Evolutionary conservation across 2,329 filamentous ascomycete species (phyloP).

Genomic region (Cladosporium colombiae): DNA sequence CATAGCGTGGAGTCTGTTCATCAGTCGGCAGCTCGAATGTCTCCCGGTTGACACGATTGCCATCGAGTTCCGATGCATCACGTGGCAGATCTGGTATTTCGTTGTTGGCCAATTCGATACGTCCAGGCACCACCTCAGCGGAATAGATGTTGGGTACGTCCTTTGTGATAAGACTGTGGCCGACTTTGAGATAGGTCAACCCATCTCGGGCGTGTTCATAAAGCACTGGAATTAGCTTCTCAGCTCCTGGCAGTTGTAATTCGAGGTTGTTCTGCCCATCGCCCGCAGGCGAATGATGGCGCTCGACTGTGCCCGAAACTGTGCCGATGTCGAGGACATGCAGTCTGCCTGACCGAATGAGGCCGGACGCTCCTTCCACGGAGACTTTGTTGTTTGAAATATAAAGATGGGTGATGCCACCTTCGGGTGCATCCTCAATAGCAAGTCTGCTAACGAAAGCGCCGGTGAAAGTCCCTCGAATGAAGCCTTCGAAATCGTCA

Average conservation of each 20-base stretch:
- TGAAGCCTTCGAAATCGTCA: conserved; percentile 54
- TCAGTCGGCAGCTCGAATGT: conserved; percentile 31
- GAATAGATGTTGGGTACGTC: conserved; percentile 28
- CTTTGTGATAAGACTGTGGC: conserved; percentile 55
- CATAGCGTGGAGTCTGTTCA: conserved; percentile 35
- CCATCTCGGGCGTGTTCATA: conserved; percentile 42
- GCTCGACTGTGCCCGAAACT: conserved; percentile 39
- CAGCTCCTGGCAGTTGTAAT: conserved; percentile 49
- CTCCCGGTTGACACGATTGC: conserved; percentile 26
- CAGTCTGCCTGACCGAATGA: conserved; percentile 54
- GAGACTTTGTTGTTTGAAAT: conserved; percentile 58
- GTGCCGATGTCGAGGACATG: conserved; percentile 59
- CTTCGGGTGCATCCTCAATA: conserved; percentile 56
- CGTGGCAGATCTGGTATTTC: conserved; percentile 26
- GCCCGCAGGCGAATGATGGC: conserved; percentile 31
- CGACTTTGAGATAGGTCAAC: conserved; percentile 56
- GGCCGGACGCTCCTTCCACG: conserved; percentile 55
- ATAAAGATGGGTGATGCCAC: conserved; percentile 62
- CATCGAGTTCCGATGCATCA: conserved; percentile 34
- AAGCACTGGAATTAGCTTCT: conserved; percentile 57
- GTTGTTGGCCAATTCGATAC: conserved; percentile 34
- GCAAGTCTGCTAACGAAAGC: conserved; percentile 55
- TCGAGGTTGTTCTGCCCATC: conserved; percentile 24
- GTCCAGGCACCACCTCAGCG: conserved; percentile 29
- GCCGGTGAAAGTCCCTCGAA: conserved; percentile 51